Conservation (phyloP, 73 alveolate genomes). For the Tetrahymena thermophila region DNA sequence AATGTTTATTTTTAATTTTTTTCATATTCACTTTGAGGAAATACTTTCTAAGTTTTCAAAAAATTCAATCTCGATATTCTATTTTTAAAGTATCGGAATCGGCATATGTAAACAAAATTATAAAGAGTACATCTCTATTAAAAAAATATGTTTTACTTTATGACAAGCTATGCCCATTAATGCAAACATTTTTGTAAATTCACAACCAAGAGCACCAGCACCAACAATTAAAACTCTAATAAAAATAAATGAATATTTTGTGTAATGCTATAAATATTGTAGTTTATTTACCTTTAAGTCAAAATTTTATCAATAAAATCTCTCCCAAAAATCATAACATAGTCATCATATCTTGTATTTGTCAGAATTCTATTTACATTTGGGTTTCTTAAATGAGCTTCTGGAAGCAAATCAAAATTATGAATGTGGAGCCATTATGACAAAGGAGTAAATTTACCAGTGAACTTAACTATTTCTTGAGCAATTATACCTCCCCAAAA, state of each 20-base stretch:
- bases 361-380: constrained; percentile 74
- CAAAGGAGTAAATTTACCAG: constrained; percentile 98
- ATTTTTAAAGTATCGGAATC: no score
- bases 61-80: no score
- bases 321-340: constrained; percentile 87
- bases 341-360: constrained; percentile 85
- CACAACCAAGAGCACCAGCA: constrained; percentile 99
- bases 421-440: constrained; percentile 39
- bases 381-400: constrained; percentile 47
- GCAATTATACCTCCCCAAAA: constrained; percentile 98
- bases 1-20: no score
- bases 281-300: constrained; percentile 57
- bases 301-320: constrained; percentile 76
- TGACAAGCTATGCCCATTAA: constrained; percentile 95
- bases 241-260: constrained; percentile 58
- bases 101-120: no score
- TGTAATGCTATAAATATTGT: constrained; percentile 76
- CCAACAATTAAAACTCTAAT: constrained; percentile 71
- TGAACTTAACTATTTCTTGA: constrained; percentile 94
- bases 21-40: no score
- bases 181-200: constrained; percentile 91
- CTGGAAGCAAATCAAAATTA: constrained; percentile 32
- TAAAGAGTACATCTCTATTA: no score
- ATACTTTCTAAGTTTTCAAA: no score
- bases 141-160: constrained; percentile 32